Evolutionary conservation across 441 rosid genomes (phyloP), one percentile per base, ranked within the genome.

Genomic region (Populus trichocarpa): DNA sequence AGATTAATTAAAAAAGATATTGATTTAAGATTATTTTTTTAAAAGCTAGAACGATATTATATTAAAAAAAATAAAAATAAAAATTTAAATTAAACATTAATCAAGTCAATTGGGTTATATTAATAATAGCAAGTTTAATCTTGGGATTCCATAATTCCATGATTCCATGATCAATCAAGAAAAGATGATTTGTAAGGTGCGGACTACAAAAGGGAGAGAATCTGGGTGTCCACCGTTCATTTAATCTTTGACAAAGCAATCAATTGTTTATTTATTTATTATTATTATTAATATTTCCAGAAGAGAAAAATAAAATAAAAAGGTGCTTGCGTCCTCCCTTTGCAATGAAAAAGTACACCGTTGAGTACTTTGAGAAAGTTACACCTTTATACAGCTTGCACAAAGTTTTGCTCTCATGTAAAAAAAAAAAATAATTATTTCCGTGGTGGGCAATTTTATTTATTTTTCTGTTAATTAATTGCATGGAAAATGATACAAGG

Each of bases 361-460:
- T 6, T 5, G 65, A 59, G 78, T 57, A 71, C 77, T 22, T 74
- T 18, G 0, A 16, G 18, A 71, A 64, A 71, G 76, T 16, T 23
- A 23, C 73, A 22, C 28, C 59, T 30, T 72, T 72, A 59, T 66
- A 70, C 84, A 33, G 42, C 75, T 74, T 74, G 76, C 26, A 9
- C 72, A 4, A 2, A 32, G 25, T 26, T 23, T n/a, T 64, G 67
- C 26, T 64, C 32, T 6, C 7, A 0, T n/a, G 46, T 3, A 10
- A 40, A 40, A 11, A 9, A 40, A 40, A 40, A 40, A 10, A 33
- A 33, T 1, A 1, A 26, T 26, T 32, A 33, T 6, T 33, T 6
- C 36, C 36, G 36, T 33, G 36, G 8, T 6, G 36, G 36, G 12
- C 3, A 8, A 38, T 9, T 38, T 38, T 38, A 33, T 33, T 5